A percentile compares a stretch with the other conserved stretches of the same genome.
These are phyloP conservation scores for Cerioporus squamosus DNA, from an alignment of 1,284 basidiomycete genomes.

Conservation along the genomic window DNA sequence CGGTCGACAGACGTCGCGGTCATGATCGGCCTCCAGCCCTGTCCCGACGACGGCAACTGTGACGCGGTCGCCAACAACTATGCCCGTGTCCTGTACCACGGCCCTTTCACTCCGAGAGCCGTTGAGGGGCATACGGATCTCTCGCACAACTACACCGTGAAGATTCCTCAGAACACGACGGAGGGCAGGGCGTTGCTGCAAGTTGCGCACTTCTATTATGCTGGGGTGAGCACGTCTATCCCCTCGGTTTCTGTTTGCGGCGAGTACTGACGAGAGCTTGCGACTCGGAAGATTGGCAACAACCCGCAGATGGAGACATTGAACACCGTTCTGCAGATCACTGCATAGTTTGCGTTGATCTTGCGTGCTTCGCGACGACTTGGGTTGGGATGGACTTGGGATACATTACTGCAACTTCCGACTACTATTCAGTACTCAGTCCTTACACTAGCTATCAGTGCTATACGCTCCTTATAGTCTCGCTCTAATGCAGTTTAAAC, in stretches of 20 bases:
- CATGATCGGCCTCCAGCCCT: conserved; percentile 2
- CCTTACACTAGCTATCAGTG: neutral
- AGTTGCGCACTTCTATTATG: neutral
- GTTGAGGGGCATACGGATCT: neutral
- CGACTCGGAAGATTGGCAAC: neutral
- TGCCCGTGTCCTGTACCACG: neutral
- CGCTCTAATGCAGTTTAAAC: too few species aligned
- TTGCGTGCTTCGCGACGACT: too few species aligned
- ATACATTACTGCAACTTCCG: too few species aligned
- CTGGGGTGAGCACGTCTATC: neutral
- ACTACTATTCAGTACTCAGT: too few species aligned
- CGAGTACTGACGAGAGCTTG: neutral
- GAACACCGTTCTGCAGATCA: conserved; percentile 1
- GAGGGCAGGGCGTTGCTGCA: conserved; percentile 1
- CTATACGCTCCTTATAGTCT: neutral
- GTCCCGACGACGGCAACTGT: neutral
- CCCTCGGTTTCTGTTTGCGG: neutral
- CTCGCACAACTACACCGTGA: conserved; percentile 2
- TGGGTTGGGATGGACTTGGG: neutral
- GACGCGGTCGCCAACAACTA: neutral
- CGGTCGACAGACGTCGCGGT: conserved; percentile 1
- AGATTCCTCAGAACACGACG: neutral
- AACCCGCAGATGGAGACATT: conserved; percentile 2
- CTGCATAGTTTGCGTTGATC: neutral
- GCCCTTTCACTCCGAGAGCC: neutral